Evolutionary conservation across 768 basidiomycete species (phyloP), one percentile per base, ranked within the genome.

Genomic region (Panus rudis): DNA sequence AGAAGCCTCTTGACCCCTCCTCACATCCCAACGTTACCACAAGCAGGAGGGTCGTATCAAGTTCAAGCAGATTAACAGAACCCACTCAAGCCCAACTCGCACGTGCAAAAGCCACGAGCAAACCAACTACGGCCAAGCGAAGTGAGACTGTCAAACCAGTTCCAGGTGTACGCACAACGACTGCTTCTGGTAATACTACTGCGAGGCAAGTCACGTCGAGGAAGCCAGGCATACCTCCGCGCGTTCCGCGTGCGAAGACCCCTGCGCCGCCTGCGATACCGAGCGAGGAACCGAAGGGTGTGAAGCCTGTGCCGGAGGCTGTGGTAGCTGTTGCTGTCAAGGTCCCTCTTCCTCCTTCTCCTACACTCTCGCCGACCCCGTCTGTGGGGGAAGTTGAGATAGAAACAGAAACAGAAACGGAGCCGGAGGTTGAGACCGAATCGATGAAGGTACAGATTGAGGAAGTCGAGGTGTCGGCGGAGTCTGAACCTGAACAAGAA

Each of bases 71-170:
- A 35, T 20, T 35, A 14, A 35, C 33, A 14, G 33, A 35, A 17
- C 33, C 33, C 10, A 35, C 33, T 8, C 33, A 35, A 17, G n/a
- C 33, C 6, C 33, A 35, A 20, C 33, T 35, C 6, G 33, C 33
- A 7, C n/a, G 16, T 14, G 16, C 33, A 7, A 35, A 35, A 17
- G 7, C 33, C 6, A 10, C 28, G 10, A 35, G n/a, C 2, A 46
- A 34, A 24, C 39, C 47, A 8, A 31, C 43, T 4, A 25, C 43
- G 2, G 31, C 42, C 21, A 52, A 46, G 39, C 48, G 43, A n/a
- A 39, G 28, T 20, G 52, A 50, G 44, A 47, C 44, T 35, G 41
- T 47, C 12, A 46, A 43, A 11, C 49, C 41, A 11, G 24, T 45
- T 11, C n/a, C n/a, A n/a, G n/a, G n/a, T n/a, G n/a, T n/a, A n/a